Evolutionary conservation across 116 monocot genomes (phyloP), one percentile per base, ranked within the genome.

Genomic region (Dioscorea cayenensis): DNA sequence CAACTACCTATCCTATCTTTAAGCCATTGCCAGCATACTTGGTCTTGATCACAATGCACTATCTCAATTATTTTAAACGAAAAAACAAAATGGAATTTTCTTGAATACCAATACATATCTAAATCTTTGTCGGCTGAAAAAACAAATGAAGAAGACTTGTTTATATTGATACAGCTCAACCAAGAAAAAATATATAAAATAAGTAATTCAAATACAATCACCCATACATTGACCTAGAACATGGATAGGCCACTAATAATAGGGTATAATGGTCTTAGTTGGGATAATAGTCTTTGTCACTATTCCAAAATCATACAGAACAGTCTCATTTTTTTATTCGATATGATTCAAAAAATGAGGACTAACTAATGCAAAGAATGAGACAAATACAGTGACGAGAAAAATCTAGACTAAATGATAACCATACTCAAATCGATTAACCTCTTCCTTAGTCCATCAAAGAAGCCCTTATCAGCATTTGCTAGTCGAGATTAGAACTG

Each of bases 401-500:
- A 18, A 55, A 19, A 55, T 19, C 55, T 5, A n/a, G 19, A 2
- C 2, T 3, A 32, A 32, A 32, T 3, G 32, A 55, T 19, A 20
- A 7, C 8, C 23, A 63, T 20, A 6, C 63, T 12, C 27, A 6
- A 35, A 25, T 25, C 25, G 25, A 25, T 61, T 68, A 74, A 18
- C 66, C 71, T 2, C 66, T 84, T 43, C 50, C 50, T 38, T 49
- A 19, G 28, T 36, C 51, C 60, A 23, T 32, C 73, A 48, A 84
- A 66, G 65, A 79, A 76, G 18, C 27, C n/a, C 27, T 66, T 73
- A 35, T 84, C 84, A 14, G 84, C 84, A 51, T 77, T 63, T 36
- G 69, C 66, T 49, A 84, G 79, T 28, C 84, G 84, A 66, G 84
- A 29, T 73, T 76, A 68, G 69, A 84, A 84, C 69, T 73, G 79